Base-by-base conservation (phyloP, 495 filamentous ascomycete species). In the Trichoderma virens region DNA sequence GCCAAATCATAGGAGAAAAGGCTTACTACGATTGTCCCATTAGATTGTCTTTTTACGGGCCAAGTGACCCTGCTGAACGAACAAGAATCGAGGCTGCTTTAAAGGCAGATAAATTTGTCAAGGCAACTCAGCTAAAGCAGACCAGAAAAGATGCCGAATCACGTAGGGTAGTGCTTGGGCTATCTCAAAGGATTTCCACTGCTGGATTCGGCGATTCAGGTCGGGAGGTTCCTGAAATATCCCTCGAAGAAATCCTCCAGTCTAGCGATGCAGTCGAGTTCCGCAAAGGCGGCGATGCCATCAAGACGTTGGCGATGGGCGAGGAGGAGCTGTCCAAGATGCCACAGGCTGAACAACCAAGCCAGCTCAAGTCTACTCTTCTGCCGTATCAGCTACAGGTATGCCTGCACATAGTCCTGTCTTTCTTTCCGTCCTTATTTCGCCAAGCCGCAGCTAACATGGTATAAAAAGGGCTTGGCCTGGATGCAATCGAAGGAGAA, bases 401-500 rank as follows among this genome's bases (percentile, higher is more conserved):
- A 69, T 65, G 65, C 25, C 39, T 31, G 9, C 2, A 27, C 34
- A 38, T 18, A 45, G 39, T 41, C 64, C 47, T 5, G 27, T 41
- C 39, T 28, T 13, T 25, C 18, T n/a, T n/a, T n/a, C n/a, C n/a
- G n/a, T n/a, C n/a, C n/a, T n/a, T n/a, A n/a, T 38, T 30, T 27
- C 7, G n/a, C 5, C 7, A 25, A 51, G 38, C 18, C 38, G 18
- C 43, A 47, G 59, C 63, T 72, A n/a, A n/a, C n/a, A 18, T n/a
- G 56, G 38, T 20, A 38, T 31, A 34, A 61, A 65, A 78, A 92
- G 74, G 92, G 91, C 8, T 80, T 97, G 31, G 86, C 85, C 47
- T 97, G 93, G 93, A 82, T 97, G 79, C 80, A 86, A 16, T 77
- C 83, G 31, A 89, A 89, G 68, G 93, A 97, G 71, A 83, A 80